A percentile compares a stretch with the other conserved stretches of the same genome.
These are phyloP conservation scores for Coleophoma eucalyptorum DNA, from an alignment of 2,329 filamentous ascomycete genomes.

Conservation along the genomic window DNA sequence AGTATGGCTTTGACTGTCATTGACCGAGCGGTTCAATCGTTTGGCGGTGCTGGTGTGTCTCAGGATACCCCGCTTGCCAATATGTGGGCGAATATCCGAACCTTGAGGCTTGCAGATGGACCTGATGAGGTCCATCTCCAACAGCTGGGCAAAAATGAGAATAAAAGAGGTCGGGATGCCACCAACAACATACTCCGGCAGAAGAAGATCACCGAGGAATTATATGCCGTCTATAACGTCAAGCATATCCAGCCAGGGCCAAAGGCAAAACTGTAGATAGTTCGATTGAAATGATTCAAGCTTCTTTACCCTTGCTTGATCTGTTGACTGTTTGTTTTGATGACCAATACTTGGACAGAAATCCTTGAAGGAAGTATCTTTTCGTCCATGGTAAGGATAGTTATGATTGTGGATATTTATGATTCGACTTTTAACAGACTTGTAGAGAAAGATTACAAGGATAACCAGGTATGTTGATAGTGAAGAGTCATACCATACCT, in stretches of 20 bases:
- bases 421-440: no score
- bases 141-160: constrained; percentile 79
- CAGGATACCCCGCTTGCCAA: constrained; percentile 90
- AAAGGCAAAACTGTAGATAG: constrained; percentile 26
- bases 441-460: no score
- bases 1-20: constrained; percentile 80
- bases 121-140: constrained; percentile 93
- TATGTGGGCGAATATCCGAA: constrained; percentile 79
- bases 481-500: no score
- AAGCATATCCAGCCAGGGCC: constrained; percentile 26
- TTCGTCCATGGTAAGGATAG: no score
- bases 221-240: constrained; percentile 58
- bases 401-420: no score
- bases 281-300: neutral
- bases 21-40: constrained; percentile 90
- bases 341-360: no score
- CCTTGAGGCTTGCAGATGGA: constrained; percentile 83
- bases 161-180: constrained; percentile 60
- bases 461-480: no score
- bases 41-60: constrained; percentile 84
- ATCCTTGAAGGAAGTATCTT: no score
- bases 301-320: no score
- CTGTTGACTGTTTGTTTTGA: no score
- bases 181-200: constrained; percentile 61
- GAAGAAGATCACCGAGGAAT: constrained; percentile 57